Percentiles rank a stretch among this genome's conserved stretches.
These are phyloP conservation scores for Hyaloperonospora brassicae DNA, from an alignment of 352 stramenopile species.

Conservation along the genomic window DNA sequence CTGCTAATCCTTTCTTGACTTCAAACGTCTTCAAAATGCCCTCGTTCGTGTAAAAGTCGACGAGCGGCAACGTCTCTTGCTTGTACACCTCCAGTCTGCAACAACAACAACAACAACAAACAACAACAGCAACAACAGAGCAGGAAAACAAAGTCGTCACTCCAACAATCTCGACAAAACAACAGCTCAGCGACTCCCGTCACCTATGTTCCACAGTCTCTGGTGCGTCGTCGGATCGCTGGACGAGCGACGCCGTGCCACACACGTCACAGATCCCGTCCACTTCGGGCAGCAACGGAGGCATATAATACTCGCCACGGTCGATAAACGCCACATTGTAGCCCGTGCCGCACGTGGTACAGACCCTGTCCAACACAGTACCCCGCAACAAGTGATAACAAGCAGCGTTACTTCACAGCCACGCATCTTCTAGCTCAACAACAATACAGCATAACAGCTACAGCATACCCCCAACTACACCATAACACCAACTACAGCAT, in stretches of 20 bases:
- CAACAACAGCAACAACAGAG: too few relatives aligned
- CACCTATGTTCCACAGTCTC: slow-evolving; percentile 75
- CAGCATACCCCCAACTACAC: too few relatives aligned
- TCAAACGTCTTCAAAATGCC: slow-evolving; percentile 77
- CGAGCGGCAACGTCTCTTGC: slow-evolving; percentile 76
- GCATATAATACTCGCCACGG: slow-evolving; percentile 84
- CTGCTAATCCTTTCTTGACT: slow-evolving; percentile 78
- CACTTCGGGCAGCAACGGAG: slow-evolving; percentile 81
- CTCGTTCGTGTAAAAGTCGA: slow-evolving; percentile 80
- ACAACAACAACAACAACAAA: slow-evolving; percentile 1
- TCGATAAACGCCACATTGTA: slow-evolving; percentile 89
- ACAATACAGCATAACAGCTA: too few relatives aligned
- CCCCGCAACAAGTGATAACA: background rate
- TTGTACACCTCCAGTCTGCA: slow-evolving; percentile 82
- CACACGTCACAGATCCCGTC: slow-evolving; percentile 76
- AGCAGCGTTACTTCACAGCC: background rate
- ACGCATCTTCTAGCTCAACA: background rate
- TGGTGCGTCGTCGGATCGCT: slow-evolving; percentile 72
- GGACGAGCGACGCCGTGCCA: slow-evolving; percentile 59
- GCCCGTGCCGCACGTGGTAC: slow-evolving; percentile 67
- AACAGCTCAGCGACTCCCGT: background rate
- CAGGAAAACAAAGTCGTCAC: background rate
- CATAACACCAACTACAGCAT: too few relatives aligned
- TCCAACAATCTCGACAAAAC: background rate
- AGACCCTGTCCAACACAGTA: slow-evolving; percentile 40